These are phyloP conservation scores for Cryphonectria carpinicola DNA, from an alignment of 2,329 filamentous ascomycete species.

Conservation along the genomic window DNA sequence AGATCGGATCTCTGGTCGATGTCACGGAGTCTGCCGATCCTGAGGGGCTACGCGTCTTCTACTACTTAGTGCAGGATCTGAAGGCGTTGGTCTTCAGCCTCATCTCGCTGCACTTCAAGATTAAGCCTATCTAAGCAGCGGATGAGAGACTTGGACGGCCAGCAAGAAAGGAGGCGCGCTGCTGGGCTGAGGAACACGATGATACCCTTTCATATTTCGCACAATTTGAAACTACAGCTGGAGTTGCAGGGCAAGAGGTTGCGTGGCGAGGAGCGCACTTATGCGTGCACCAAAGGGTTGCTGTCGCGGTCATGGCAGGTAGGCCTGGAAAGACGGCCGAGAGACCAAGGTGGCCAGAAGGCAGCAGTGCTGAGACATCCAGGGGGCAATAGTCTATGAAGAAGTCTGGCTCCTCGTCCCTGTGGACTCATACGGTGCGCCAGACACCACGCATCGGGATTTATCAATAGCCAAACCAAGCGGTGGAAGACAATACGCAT, in stretches of 20 bases:
- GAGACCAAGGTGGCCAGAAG: background rate
- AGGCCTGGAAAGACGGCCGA: background rate
- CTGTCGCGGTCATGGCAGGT: background rate
- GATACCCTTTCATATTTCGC: constrained; percentile 21
- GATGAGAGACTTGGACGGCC: background rate
- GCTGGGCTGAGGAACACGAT: constrained; percentile 5
- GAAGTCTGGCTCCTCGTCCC: background rate
- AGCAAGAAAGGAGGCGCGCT: background rate
- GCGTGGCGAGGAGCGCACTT: background rate
- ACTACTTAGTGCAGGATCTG: constrained; percentile 96
- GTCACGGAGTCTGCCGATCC: constrained; percentile 96
- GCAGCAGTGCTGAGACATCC: background rate
- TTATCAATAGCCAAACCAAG: background rate
- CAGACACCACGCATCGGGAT: background rate
- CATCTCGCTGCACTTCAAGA: constrained; percentile 97
- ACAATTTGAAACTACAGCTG: background rate
- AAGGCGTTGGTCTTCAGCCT: constrained; percentile 96
- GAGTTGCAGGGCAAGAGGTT: background rate
- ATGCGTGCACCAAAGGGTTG: background rate
- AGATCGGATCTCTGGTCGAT: constrained; percentile 95
- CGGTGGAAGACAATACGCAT: background rate
- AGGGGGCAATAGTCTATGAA: background rate
- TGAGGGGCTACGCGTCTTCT: constrained; percentile 94
- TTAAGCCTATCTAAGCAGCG: constrained; percentile 69
- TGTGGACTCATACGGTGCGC: background rate